Conservation (phyloP, 441 rosid genomes). For the Populus hybrid region DNA sequence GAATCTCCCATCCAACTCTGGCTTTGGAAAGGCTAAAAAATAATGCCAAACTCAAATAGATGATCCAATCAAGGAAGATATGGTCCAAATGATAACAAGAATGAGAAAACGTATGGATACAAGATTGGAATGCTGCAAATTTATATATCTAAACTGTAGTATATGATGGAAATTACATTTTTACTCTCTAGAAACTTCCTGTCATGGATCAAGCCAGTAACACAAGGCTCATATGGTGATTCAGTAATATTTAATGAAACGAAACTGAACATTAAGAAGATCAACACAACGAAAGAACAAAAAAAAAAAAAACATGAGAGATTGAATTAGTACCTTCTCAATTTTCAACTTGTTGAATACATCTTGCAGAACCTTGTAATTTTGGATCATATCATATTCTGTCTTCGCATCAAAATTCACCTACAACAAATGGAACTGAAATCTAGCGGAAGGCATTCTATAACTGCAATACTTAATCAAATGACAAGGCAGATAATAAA, state of each 20-base stretch:
- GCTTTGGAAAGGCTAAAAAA: background rate
- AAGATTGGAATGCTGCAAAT: background rate
- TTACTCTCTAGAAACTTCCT: background rate
- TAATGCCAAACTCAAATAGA: background rate
- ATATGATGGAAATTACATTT: background rate
- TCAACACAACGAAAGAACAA: too few species aligned
- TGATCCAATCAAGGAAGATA: background rate
- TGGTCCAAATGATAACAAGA: background rate
- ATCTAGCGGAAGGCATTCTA: constrained; percentile 8
- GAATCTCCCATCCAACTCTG: background rate
- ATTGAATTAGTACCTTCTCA: constrained; percentile 57
- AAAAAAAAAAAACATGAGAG: too few species aligned
- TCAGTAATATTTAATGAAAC: background rate
- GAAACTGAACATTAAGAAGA: background rate
- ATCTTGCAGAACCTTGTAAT: constrained; percentile 95
- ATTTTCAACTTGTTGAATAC: constrained; percentile 87
- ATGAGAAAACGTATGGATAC: background rate
- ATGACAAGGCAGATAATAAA: too few species aligned
- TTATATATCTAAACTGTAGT: background rate
- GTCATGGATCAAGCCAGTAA: constrained; percentile 1
- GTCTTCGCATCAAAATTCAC: constrained; percentile 93
- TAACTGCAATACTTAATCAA: background rate
- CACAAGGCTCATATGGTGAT: background rate
- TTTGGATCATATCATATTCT: constrained; percentile 95
- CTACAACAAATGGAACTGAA: constrained; percentile 32